Conservation (phyloP, 805 yeast species). For the Ogataea philodendri region DNA sequence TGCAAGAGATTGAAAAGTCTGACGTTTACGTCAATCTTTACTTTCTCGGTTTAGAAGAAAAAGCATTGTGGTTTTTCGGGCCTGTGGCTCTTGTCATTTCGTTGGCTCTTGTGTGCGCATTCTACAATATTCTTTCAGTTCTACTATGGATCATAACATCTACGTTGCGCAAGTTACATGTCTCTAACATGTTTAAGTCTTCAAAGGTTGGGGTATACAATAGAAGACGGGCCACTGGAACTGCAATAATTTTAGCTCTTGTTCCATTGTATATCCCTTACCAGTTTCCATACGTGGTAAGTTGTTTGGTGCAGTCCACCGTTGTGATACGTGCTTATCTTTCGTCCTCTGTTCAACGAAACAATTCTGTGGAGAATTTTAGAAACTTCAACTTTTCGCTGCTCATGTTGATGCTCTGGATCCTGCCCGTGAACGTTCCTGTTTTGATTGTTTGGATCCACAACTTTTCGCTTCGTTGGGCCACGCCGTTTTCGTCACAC, state of each 20-base stretch:
- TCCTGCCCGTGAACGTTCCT: constrained; percentile 76
- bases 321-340: constrained; percentile 42
- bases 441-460: constrained; percentile 78
- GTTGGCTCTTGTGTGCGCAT: constrained; percentile 40
- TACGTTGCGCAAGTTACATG: constrained; percentile 15
- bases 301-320: constrained; percentile 56
- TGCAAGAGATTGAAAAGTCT: constrained; percentile 37
- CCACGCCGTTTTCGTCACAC: constrained; percentile 81
- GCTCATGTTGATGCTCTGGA: constrained; percentile 68
- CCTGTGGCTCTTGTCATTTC: constrained; percentile 51
- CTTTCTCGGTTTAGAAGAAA: constrained; percentile 66
- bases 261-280: constrained; percentile 72
- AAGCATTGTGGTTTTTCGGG: constrained; percentile 54
- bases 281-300: constrained; percentile 69
- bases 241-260: constrained; percentile 38
- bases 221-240: constrained; percentile 34
- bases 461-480: constrained; percentile 74
- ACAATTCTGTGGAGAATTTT: constrained; percentile 31
- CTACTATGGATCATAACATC: constrained; percentile 29
- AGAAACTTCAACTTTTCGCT: constrained; percentile 63
- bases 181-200: constrained; percentile 5
- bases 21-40: constrained; percentile 50
- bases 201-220: constrained; percentile 10
- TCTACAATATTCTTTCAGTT: constrained; percentile 34
- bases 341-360: constrained; percentile 2